Conservation (phyloP, 140 eudicot genomes). For the Bidens hawaiensis region DNA sequence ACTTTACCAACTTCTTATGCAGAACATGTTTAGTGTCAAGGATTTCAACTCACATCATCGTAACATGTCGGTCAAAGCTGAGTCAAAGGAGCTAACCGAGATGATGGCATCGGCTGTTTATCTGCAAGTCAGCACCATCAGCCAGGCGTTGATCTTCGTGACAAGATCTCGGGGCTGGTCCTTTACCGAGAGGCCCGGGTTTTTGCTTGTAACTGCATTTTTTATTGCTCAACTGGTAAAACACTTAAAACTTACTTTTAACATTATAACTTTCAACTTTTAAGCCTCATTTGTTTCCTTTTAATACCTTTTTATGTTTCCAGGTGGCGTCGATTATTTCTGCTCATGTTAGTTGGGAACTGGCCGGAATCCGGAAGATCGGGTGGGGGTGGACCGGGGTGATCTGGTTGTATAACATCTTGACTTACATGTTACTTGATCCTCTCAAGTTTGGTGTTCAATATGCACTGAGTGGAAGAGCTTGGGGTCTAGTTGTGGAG, state of each 20-base stretch:
- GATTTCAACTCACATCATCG: conserved; percentile 44
- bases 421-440: conserved; percentile 70
- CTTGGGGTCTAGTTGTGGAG: conserved; percentile 70
- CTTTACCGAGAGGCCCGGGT: conserved; percentile 68
- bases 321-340: conserved; percentile 81
- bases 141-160: conserved; percentile 87
- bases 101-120: conserved; percentile 87
- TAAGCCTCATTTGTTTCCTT: background rate
- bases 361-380: conserved; percentile 65
- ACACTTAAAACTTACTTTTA: background rate
- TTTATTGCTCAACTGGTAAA: conserved; percentile 66
- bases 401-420: conserved; percentile 71
- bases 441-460: conserved; percentile 70
- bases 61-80: conserved; percentile 38
- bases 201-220: conserved; percentile 76
- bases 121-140: conserved; percentile 91
- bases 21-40: conserved; percentile 48
- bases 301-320: background rate
- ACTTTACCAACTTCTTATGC: conserved; percentile 11
- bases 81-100: conserved; percentile 36
- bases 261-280: too few relatives aligned
- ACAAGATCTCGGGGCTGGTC: conserved; percentile 83
- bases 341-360: conserved; percentile 49
- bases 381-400: conserved; percentile 97
- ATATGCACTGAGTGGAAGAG: conserved; percentile 79